A percentile compares a stretch with the other conserved stretches of the same genome.
Evolutionary conservation across 2,329 filamentous ascomycete genomes (phyloP).

Genomic region (Dryadomyces quercivorus): DNA sequence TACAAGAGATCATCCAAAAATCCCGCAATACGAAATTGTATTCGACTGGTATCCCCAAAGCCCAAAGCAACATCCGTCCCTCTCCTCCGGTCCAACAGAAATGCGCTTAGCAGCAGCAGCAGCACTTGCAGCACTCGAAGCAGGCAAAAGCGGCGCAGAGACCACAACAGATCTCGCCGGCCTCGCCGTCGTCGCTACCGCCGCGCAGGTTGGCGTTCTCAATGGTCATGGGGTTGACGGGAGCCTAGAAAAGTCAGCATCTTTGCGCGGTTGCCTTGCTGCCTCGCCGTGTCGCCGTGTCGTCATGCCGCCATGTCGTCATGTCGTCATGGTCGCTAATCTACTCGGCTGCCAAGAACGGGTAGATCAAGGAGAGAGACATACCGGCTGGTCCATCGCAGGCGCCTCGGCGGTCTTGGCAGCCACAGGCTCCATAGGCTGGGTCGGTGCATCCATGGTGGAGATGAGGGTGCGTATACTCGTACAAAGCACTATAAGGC

Average conservation of each 20-base stretch:
- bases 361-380: constrained; percentile 2
- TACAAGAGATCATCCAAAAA: too few relatives aligned
- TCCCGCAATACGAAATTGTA: too few relatives aligned
- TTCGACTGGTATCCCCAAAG: too few relatives aligned
- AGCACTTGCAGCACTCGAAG: constrained; percentile 15
- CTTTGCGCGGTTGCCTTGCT: too few relatives aligned
- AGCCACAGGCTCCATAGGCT: constrained; percentile 12
- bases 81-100: too few relatives aligned
- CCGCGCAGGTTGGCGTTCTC: constrained; percentile 14
- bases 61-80: too few relatives aligned
- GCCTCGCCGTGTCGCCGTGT: too few relatives aligned
- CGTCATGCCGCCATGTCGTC: not conserved
- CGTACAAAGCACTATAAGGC: too few relatives aligned
- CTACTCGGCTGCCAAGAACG: not conserved
- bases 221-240: constrained; percentile 14
- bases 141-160: constrained; percentile 15
- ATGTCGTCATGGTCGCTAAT: not conserved
- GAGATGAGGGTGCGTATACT: not conserved
- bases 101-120: constrained; percentile 10
- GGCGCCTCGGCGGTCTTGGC: constrained; percentile 14
- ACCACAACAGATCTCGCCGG: constrained; percentile 14
- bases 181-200: constrained; percentile 12
- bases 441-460: constrained; percentile 13
- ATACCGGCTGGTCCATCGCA: constrained; percentile 16
- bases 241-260: constrained; percentile 4